Evolutionary conservation across 768 basidiomycete species (phyloP).

Genomic region (Melanogaster broomeanus): DNA sequence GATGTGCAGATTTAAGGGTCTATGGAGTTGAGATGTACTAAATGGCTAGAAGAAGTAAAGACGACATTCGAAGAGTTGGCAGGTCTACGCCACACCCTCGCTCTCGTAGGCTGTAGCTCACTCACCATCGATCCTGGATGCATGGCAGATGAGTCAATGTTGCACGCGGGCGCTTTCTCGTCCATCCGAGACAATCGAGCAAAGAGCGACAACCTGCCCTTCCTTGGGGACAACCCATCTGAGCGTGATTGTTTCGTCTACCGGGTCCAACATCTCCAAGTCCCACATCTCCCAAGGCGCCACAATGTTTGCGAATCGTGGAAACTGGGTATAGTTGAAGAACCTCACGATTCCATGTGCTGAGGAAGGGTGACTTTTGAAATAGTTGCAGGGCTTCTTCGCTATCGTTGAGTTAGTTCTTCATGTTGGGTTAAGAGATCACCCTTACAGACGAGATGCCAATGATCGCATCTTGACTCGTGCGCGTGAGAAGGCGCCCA

Average conservation of each 20-base stretch:
- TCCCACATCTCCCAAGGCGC: slow-evolving; percentile 28
- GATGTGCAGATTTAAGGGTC: no score
- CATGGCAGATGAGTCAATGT: neutral
- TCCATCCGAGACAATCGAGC: no score
- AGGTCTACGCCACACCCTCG: slow-evolving; percentile 33
- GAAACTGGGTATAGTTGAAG: slow-evolving; percentile 58
- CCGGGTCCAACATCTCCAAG: slow-evolving; percentile 20
- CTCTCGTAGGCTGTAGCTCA: slow-evolving; percentile 9
- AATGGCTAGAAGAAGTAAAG: slow-evolving; percentile 28
- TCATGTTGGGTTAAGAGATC: neutral
- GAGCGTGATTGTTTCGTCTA: slow-evolving; percentile 28
- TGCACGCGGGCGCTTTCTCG: neutral
- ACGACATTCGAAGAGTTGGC: slow-evolving; percentile 28
- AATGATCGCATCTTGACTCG: slow-evolving; percentile 60
- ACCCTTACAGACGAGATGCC: slow-evolving; percentile 56
- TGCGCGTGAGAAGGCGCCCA: slow-evolving; percentile 55
- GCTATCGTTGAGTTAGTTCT: slow-evolving; percentile 34
- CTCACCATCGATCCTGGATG: slow-evolving; percentile 13
- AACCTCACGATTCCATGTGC: slow-evolving; percentile 64
- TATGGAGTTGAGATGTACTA: slow-evolving; percentile 21
- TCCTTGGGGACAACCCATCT: slow-evolving; percentile 30
- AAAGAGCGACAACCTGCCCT: slow-evolving; percentile 18
- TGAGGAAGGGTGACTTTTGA: slow-evolving; percentile 63
- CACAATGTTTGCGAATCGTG: slow-evolving; percentile 62
- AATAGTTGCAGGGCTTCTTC: slow-evolving; percentile 60